Evolutionary conservation across 352 stramenopile genomes (phyloP).

Genomic region (Globisporangium heterothallicum): DNA sequence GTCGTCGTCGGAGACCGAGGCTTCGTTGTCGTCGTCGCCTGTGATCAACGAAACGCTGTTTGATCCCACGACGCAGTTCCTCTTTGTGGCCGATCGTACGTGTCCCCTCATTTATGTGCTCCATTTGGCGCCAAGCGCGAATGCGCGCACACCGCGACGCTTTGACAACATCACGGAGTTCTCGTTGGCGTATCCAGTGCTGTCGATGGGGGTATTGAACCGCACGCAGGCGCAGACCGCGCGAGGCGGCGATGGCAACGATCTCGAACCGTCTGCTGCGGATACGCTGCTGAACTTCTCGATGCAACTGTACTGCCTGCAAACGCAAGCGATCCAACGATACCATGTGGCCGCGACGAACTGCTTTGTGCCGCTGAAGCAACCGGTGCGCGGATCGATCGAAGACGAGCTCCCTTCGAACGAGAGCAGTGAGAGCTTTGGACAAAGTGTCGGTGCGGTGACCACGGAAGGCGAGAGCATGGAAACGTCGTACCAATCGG

Average conservation of each 20-base stretch:
- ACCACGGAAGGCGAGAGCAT: conserved; percentile 66
- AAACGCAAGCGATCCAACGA: conserved; percentile 81
- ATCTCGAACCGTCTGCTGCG: conserved; percentile 14
- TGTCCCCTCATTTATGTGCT: conserved; percentile 63
- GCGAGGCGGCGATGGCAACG: conserved; percentile 27
- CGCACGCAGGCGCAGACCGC: conserved; percentile 27
- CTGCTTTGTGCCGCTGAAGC: conserved; percentile 43
- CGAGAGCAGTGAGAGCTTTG: conserved; percentile 22
- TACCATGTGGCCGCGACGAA: conserved; percentile 63
- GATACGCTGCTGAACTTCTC: conserved; percentile 33
- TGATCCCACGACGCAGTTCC: conserved; percentile 62
- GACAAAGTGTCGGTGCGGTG: conserved; percentile 67
- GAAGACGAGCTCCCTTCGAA: conserved; percentile 39
- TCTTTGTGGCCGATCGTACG: conserved; percentile 72
- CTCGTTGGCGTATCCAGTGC: conserved; percentile 62
- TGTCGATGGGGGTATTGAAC: conserved; percentile 73
- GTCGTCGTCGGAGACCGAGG: conserved; percentile 16
- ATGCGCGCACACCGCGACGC: conserved; percentile 29
- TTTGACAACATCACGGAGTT: conserved; percentile 86
- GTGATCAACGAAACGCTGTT: conserved; percentile 57
- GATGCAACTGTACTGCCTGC: conserved; percentile 80
- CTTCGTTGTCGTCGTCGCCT: conserved; percentile 14
- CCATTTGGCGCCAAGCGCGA: conserved; percentile 40
- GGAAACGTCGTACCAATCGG: conserved; percentile 52
- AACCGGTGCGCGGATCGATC: conserved; percentile 19